A percentile compares a stretch with the other conserved stretches of the same genome.
These are phyloP conservation scores for Colletotrichum acutatum DNA, from an alignment of 2,329 filamentous ascomycete genomes.

Conservation along the genomic window DNA sequence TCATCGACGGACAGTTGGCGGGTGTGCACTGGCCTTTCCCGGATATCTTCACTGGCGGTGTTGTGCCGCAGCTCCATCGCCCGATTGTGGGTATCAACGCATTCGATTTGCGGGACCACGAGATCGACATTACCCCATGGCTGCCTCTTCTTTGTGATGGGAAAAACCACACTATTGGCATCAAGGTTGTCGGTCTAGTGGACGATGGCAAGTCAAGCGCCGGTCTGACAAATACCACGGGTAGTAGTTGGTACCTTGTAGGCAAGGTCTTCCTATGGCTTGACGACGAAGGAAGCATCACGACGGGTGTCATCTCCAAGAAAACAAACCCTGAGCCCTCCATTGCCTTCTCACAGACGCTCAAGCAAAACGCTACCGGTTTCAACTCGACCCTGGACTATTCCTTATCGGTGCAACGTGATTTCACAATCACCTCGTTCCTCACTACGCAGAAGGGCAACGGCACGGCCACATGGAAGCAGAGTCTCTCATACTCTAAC, in stretches of 20 bases:
- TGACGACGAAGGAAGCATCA: constrained; percentile 60
- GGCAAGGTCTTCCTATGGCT: constrained; percentile 85
- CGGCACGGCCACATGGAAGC: constrained; percentile 62
- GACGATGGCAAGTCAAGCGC: constrained; percentile 60
- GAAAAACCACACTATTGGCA: constrained; percentile 71
- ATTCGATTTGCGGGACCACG: constrained; percentile 81
- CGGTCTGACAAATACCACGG: constrained; percentile 64
- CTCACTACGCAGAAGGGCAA: constrained; percentile 60
- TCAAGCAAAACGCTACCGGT: constrained; percentile 60
- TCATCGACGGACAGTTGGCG: constrained; percentile 77
- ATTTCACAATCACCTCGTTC: constrained; percentile 62
- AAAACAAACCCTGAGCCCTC: constrained; percentile 49
- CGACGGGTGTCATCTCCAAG: constrained; percentile 56
- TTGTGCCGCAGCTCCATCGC: constrained; percentile 80
- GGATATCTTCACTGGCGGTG: constrained; percentile 83
- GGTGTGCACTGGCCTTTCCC: constrained; percentile 86
- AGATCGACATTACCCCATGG: constrained; percentile 86
- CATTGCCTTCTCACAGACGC: constrained; percentile 60
- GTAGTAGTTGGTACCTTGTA: constrained; percentile 77
- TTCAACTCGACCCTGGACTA: constrained; percentile 71
- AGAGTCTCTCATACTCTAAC: constrained; percentile 66
- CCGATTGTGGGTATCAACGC: constrained; percentile 83
- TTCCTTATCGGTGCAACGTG: constrained; percentile 64
- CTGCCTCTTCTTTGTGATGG: constrained; percentile 76
- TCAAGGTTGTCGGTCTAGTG: constrained; percentile 74